These are phyloP conservation scores for Fusarium sacchari DNA, from an alignment of 2,329 filamentous ascomycete species.

Conservation along the genomic window DNA sequence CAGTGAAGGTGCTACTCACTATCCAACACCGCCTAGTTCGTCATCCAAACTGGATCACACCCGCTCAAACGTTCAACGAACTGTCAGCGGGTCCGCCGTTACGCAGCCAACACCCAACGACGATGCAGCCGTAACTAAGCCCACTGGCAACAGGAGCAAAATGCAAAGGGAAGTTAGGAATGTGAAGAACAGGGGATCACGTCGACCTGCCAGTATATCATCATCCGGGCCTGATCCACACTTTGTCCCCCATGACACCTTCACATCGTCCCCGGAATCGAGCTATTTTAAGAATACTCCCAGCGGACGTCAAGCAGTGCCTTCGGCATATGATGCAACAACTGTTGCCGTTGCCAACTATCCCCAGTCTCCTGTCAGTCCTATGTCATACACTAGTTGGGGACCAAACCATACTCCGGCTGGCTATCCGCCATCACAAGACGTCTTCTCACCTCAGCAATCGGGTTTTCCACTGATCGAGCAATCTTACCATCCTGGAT, in stretches of 20 bases:
- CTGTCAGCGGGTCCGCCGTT: conserved; percentile 29
- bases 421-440: conserved; percentile 27
- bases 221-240: conserved; percentile 24
- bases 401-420: conserved; percentile 14
- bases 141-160: conserved; percentile 9
- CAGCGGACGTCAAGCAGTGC: conserved; percentile 3
- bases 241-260: conserved; percentile 11
- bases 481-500: conserved; percentile 16
- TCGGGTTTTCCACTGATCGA: neutral
- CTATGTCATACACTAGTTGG: conserved; percentile 16
- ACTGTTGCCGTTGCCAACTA: conserved; percentile 10
- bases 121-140: conserved; percentile 2
- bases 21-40: conserved; percentile 25
- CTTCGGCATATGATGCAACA: conserved; percentile 8
- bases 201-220: conserved; percentile 19
- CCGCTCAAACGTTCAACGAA: conserved; percentile 10
- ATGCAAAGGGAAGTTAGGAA: conserved; percentile 13
- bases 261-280: conserved; percentile 22
- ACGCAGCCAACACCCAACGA: conserved; percentile 29
- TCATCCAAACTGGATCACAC: conserved; percentile 22
- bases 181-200: conserved; percentile 19
- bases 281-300: conserved; percentile 24
- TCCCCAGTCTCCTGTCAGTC: conserved; percentile 17
- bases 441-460: conserved; percentile 15
- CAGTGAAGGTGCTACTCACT: conserved; percentile 8